Evolutionary conservation across 257 asterid species (phyloP).

Genomic region (Euphrasia confusa): DNA sequence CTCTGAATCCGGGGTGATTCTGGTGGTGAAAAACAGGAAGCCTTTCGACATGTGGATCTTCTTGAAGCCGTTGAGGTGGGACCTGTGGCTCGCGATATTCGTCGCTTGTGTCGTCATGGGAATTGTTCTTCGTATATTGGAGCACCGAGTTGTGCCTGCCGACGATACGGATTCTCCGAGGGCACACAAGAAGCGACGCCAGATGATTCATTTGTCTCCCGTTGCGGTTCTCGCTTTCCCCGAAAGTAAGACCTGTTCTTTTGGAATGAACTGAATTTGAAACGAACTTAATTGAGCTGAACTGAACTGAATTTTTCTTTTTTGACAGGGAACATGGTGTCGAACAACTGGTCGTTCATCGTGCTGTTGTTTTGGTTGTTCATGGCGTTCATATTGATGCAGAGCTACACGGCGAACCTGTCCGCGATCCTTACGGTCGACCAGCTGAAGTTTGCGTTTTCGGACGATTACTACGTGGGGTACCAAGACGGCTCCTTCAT

Average conservation of each 20-base stretch:
- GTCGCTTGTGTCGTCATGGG: slow-evolving; percentile 35
- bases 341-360: slow-evolving; percentile 37
- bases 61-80: slow-evolving; percentile 31
- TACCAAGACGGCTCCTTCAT: slow-evolving; percentile 41
- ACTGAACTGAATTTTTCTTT: neutral
- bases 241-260: slow-evolving; percentile 22
- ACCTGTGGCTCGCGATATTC: slow-evolving; percentile 35
- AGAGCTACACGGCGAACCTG: slow-evolving; percentile 55
- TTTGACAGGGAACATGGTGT: slow-evolving; percentile 41
- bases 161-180: too few relatives aligned
- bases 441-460: slow-evolving; percentile 36
- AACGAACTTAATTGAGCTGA: too few relatives aligned
- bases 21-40: slow-evolving; percentile 31
- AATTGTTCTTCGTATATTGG: slow-evolving; percentile 30
- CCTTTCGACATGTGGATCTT: slow-evolving; percentile 34
- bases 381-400: slow-evolving; percentile 48
- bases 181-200: slow-evolving; percentile 1
- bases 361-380: slow-evolving; percentile 42
- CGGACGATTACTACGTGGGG: slow-evolving; percentile 33
- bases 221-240: slow-evolving; percentile 39
- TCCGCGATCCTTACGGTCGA: slow-evolving; percentile 51
- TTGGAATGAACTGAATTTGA: too few relatives aligned
- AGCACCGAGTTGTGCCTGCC: neutral
- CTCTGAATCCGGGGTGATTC: slow-evolving; percentile 36
- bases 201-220: slow-evolving; percentile 31